These are phyloP conservation scores for Angomonas desouzai DNA, from an alignment of 208 protist species.

Conservation along the genomic window DNA sequence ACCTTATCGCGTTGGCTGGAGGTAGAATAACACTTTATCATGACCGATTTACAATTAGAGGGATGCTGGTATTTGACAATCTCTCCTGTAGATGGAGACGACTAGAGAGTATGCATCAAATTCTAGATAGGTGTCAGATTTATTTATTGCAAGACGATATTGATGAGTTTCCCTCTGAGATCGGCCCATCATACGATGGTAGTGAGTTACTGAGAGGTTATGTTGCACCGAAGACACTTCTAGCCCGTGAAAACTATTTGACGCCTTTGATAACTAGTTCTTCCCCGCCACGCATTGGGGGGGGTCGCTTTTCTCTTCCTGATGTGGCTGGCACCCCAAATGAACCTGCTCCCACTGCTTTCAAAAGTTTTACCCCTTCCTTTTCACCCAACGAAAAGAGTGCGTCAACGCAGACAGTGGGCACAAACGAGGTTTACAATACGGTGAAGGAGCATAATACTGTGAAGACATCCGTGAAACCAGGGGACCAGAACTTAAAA, in stretches of 20 bases:
- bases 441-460: too few species aligned
- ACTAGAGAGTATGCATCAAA: conserved; percentile 39
- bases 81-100: conserved; percentile 39
- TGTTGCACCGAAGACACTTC: neutral
- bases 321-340: too few species aligned
- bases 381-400: too few species aligned
- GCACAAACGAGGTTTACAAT: too few species aligned
- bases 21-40: neutral
- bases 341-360: too few species aligned
- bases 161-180: neutral
- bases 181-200: conserved; percentile 3
- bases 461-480: too few species aligned
- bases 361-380: too few species aligned
- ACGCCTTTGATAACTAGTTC: too few species aligned
- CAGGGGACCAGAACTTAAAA: too few species aligned
- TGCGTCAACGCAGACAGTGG: too few species aligned
- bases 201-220: neutral
- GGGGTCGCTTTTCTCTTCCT: too few species aligned
- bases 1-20: conserved; percentile 9
- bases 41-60: conserved; percentile 17
- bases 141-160: conserved; percentile 55
- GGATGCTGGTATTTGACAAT: conserved; percentile 53
- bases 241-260: neutral
- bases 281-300: too few species aligned
- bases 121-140: conserved; percentile 55